Evolutionary conservation across 1,284 basidiomycete genomes (phyloP).

Genomic region (Bondarzewia mesenterica): DNA sequence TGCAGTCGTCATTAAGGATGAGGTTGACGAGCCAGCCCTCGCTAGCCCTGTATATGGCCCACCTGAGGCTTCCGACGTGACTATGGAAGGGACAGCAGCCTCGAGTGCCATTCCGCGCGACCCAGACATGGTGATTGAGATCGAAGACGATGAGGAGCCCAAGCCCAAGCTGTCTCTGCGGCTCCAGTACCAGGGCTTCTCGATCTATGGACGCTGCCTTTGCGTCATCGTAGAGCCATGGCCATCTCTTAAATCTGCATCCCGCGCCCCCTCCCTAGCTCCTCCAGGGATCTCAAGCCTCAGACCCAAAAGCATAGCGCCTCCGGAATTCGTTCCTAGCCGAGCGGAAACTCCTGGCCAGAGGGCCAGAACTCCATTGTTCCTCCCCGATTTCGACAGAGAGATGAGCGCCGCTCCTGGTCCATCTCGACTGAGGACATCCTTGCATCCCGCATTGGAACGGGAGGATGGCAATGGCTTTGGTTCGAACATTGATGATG

Average conservation of each 20-base stretch:
- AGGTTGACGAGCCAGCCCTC: background rate
- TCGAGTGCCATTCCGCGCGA: background rate
- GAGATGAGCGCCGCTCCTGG: constrained; percentile 31
- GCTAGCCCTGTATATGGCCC: background rate
- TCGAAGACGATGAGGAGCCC: constrained; percentile 33
- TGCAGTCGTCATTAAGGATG: background rate
- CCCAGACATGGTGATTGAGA: constrained; percentile 13
- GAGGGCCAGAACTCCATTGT: constrained; percentile 50
- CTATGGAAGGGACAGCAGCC: background rate
- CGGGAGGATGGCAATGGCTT: constrained; percentile 26
- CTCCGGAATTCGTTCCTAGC: constrained; percentile 22
- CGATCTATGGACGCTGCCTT: constrained; percentile 58
- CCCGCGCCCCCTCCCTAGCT: constrained; percentile 29
- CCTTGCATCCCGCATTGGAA: constrained; percentile 37
- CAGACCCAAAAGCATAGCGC: constrained; percentile 27
- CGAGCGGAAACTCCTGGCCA: constrained; percentile 13
- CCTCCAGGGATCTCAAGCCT: constrained; percentile 18
- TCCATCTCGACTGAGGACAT: constrained; percentile 21
- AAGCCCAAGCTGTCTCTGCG: constrained; percentile 65
- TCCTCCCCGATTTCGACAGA: constrained; percentile 48
- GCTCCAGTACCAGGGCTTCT: constrained; percentile 60
- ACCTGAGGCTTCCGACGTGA: constrained; percentile 15
- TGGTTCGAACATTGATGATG: constrained; percentile 32
- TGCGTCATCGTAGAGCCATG: constrained; percentile 76
- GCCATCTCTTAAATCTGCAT: constrained; percentile 39